phyloP scores from a whole-genome alignment of 352 stramenopile species.

The Phytopythium ostracodes region DNA sequence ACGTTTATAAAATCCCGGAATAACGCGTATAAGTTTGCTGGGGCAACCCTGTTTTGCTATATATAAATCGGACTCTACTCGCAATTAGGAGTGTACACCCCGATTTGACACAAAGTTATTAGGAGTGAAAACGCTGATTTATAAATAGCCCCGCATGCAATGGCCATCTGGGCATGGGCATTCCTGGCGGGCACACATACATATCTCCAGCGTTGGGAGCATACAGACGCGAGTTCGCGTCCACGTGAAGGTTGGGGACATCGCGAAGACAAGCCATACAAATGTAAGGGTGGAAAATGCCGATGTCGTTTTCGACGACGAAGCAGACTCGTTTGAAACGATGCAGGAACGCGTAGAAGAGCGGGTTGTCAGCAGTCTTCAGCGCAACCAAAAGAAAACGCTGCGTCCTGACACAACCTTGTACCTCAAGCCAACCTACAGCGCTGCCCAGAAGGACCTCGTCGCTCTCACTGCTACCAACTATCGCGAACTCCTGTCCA shows the following conservation, averaged over 20 bases:
- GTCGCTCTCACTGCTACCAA: too few relatives aligned
- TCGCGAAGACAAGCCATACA: background rate
- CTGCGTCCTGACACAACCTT: background rate
- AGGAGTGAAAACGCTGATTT: background rate
- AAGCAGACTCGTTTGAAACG: background rate
- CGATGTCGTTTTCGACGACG: background rate
- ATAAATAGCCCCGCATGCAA: background rate
- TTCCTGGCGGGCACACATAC: background rate
- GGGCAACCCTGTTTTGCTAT: too few relatives aligned
- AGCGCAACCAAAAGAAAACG: background rate
- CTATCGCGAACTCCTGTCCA: too few relatives aligned
- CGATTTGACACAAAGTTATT: too few relatives aligned
- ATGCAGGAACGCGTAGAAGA: background rate
- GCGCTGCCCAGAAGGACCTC: background rate
- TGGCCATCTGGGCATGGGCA: background rate
- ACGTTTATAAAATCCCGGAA: too few relatives aligned
- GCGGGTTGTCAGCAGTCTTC: background rate
- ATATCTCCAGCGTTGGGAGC: background rate
- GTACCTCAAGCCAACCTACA: background rate
- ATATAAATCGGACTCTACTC: too few relatives aligned
- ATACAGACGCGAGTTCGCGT: background rate
- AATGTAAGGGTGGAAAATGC: constrained; percentile 1
- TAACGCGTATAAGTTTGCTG: too few relatives aligned
- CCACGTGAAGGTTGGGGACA: background rate
- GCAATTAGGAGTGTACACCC: too few relatives aligned